These are phyloP conservation scores for Trifolium dubium DNA, from an alignment of 306 rosid genomes.

Conservation along the genomic window DNA sequence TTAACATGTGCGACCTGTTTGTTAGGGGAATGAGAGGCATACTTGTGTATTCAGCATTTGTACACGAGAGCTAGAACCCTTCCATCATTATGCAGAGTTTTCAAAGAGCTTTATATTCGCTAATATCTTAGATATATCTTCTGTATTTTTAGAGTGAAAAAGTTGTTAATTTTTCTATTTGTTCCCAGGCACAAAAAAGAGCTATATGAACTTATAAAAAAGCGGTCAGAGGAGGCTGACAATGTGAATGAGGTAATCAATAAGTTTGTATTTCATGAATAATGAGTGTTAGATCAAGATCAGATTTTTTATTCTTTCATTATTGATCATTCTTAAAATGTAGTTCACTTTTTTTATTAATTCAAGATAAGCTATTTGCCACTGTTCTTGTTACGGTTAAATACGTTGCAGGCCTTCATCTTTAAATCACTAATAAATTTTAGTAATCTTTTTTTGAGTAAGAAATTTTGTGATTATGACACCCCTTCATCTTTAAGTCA, in stretches of 20 bases:
- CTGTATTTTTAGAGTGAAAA: slow-evolving; percentile 13
- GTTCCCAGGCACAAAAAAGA: slow-evolving; percentile 76
- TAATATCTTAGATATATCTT: slow-evolving; percentile 26
- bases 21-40: slow-evolving; percentile 14
- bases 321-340: slow-evolving; percentile 30
- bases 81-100: slow-evolving; percentile 17
- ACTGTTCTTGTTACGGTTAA: slow-evolving; percentile 19
- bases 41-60: slow-evolving; percentile 27
- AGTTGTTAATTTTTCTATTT: slow-evolving; percentile 28
- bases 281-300: slow-evolving; percentile 15
- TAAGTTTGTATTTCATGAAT: slow-evolving; percentile 31
- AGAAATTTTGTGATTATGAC: neutral
- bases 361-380: slow-evolving; percentile 22
- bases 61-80: slow-evolving; percentile 14
- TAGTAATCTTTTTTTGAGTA: neutral
- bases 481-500: neutral
- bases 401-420: neutral
- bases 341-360: slow-evolving; percentile 4
- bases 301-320: slow-evolving; percentile 25
- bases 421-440: neutral
- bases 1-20: slow-evolving; percentile 24
- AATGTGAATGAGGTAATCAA: slow-evolving; percentile 68
- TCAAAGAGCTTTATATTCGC: slow-evolving; percentile 11
- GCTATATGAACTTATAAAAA: slow-evolving; percentile 75
- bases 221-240: slow-evolving; percentile 79